Evolutionary conservation across 208 protist genomes (phyloP).

Genomic region (Leishmania mexicana): DNA sequence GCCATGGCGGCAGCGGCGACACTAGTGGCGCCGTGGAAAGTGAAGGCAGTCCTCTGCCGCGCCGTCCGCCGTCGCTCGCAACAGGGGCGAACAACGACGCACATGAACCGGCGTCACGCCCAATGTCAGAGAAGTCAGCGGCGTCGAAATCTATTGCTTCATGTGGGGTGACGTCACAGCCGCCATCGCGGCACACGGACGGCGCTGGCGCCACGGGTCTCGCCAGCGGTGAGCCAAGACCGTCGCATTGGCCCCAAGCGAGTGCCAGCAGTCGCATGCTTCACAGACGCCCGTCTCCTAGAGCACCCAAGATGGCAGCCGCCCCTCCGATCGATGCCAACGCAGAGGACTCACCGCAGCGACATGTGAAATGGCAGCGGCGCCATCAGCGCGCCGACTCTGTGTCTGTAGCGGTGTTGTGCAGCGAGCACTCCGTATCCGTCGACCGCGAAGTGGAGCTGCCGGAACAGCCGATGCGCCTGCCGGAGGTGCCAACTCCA

Average conservation of each 20-base stretch:
- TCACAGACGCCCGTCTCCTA: not conserved
- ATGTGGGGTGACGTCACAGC: not conserved
- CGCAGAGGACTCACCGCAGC: not conserved
- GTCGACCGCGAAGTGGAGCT: slow-evolving; percentile 33
- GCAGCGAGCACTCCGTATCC: slow-evolving; percentile 1
- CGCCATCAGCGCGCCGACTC: not conserved
- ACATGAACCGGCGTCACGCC: not conserved
- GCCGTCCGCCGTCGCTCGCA: not conserved
- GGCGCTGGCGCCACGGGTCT: not conserved
- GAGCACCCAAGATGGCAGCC: not conserved
- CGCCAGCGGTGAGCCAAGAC: not conserved
- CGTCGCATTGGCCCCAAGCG: not conserved
- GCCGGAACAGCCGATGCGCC: not conserved
- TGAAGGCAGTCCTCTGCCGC: not conserved
- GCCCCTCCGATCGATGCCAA: not conserved
- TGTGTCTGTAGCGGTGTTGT: not conserved
- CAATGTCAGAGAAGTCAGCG: not conserved
- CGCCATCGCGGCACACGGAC: not conserved
- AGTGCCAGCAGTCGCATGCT: not conserved
- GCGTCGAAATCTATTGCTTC: not conserved
- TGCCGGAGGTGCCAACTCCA: not conserved
- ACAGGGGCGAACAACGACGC: not conserved
- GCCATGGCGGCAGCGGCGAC: not conserved
- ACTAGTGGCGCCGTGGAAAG: not conserved
- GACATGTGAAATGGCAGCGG: not conserved